A percentile compares a stretch with the other conserved stretches of the same genome.
phyloP scores from a whole-genome alignment of 2,329 filamentous ascomycete species.

The Hymenoscyphus occultus region DNA sequence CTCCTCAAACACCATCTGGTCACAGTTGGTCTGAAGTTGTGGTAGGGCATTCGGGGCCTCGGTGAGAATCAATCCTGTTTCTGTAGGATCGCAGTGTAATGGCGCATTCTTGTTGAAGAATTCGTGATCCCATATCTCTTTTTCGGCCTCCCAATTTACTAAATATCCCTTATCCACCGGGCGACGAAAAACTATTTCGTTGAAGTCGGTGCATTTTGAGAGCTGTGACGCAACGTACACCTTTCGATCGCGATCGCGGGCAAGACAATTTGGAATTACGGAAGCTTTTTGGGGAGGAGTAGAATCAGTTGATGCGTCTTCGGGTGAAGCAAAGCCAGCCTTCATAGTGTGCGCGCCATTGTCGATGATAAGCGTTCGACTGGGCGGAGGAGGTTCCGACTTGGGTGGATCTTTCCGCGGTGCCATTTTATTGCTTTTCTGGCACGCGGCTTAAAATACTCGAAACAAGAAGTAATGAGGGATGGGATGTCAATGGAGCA shows the following conservation, averaged over 20 bases:
- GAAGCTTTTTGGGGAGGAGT: slow-evolving; percentile 51
- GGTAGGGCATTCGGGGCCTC: slow-evolving; percentile 84
- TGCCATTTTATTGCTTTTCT: slow-evolving; percentile 15
- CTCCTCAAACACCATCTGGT: slow-evolving; percentile 97
- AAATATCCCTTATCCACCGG: slow-evolving; percentile 94
- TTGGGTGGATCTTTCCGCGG: slow-evolving; percentile 47
- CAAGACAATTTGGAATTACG: slow-evolving; percentile 84
- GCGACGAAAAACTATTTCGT: slow-evolving; percentile 80
- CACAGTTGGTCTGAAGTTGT: slow-evolving; percentile 80
- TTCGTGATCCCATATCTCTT: slow-evolving; percentile 90
- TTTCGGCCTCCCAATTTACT: slow-evolving; percentile 95
- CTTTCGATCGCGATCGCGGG: slow-evolving; percentile 74
- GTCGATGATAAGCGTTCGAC: slow-evolving; percentile 80
- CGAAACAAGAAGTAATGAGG: neutral
- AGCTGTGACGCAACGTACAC: slow-evolving; percentile 79
- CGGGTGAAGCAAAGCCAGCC: slow-evolving; percentile 61
- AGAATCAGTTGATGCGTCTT: neutral
- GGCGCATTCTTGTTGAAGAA: slow-evolving; percentile 71
- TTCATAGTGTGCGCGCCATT: slow-evolving; percentile 93
- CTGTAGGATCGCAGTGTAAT: slow-evolving; percentile 68
- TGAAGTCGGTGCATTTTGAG: slow-evolving; percentile 78
- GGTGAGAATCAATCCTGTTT: slow-evolving; percentile 80
- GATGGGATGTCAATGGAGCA: neutral
- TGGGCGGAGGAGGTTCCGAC: slow-evolving; percentile 50
- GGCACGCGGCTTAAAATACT: neutral